Conservation (phyloP, 306 rosid species). For the Cicer judaicum region DNA sequence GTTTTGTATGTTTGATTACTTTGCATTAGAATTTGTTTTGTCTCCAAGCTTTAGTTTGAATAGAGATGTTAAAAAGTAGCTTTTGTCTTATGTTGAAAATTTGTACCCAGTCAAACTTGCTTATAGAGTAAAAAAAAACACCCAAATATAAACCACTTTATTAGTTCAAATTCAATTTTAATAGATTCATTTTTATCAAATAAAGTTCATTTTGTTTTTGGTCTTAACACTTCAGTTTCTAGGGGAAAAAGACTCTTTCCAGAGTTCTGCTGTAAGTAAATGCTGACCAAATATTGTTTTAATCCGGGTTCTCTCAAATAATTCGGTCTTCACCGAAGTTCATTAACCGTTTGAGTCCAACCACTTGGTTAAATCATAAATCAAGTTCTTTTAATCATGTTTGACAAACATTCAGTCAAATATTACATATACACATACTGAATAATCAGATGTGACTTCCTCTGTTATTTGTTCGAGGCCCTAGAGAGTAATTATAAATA, state of each 20-base stretch:
- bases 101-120: not conserved
- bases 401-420: not conserved
- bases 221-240: too few relatives aligned
- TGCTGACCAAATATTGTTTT: too few relatives aligned
- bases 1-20: not conserved
- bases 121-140: not conserved
- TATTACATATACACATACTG: not conserved
- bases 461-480: constrained; percentile 23
- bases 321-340: too few relatives aligned
- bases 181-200: too few relatives aligned
- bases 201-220: too few relatives aligned
- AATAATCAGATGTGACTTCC: constrained; percentile 12
- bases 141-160: not conserved
- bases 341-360: too few relatives aligned
- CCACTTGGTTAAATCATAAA: too few relatives aligned
- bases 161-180: not conserved
- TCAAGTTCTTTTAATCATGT: not conserved
- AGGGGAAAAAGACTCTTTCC: too few relatives aligned
- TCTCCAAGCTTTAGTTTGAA: not conserved
- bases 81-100: not conserved
- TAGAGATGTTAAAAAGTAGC: not conserved
- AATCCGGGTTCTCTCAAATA: too few relatives aligned
- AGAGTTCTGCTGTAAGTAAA: too few relatives aligned
- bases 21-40: not conserved
- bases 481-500: not conserved